A percentile compares a stretch with the other conserved stretches of the same genome.
phyloP scores from a whole-genome alignment of 2,329 filamentous ascomycete genomes.

The Fusarium sp. region DNA sequence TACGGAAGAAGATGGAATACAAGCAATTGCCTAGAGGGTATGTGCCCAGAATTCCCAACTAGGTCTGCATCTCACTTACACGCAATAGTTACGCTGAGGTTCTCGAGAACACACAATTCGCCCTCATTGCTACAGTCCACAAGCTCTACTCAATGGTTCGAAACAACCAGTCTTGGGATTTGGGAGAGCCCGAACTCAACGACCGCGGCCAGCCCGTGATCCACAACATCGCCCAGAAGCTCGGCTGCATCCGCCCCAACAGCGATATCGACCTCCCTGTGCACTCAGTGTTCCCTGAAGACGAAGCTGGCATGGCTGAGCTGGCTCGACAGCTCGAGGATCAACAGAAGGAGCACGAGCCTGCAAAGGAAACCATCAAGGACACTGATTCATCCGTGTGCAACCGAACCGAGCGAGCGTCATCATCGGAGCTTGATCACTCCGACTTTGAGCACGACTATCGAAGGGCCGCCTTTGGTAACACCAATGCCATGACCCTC shows the following conservation, averaged over 20 bases:
- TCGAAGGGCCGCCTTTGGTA: conserved; percentile 59
- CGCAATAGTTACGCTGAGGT: conserved; percentile 68
- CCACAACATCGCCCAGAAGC: conserved; percentile 72
- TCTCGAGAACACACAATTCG: conserved; percentile 72
- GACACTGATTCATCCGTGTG: conserved; percentile 40
- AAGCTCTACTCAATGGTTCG: conserved; percentile 74
- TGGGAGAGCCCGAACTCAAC: conserved; percentile 72
- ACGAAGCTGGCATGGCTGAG: conserved; percentile 66
- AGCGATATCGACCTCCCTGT: conserved; percentile 68
- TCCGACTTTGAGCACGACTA: conserved; percentile 67
- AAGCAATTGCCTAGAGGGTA: conserved; percentile 73
- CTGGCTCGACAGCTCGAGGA: conserved; percentile 65
- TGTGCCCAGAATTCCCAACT: conserved; percentile 35
- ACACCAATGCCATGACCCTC: conserved; percentile 58
- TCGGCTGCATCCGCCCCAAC: conserved; percentile 72
- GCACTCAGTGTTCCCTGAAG: conserved; percentile 69
- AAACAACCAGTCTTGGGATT: conserved; percentile 66
- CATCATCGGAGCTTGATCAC: conserved; percentile 65
- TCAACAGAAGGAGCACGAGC: conserved; percentile 54
- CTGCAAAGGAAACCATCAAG: conserved; percentile 44
- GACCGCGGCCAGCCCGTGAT: conserved; percentile 71
- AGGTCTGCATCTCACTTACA: conserved; percentile 31
- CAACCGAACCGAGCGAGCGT: conserved; percentile 58
- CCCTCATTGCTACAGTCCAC: conserved; percentile 71
- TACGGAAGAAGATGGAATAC: conserved; percentile 74